Evolutionary conservation across 306 rosid genomes (phyloP).

Genomic region (Sophora flavescens): DNA sequence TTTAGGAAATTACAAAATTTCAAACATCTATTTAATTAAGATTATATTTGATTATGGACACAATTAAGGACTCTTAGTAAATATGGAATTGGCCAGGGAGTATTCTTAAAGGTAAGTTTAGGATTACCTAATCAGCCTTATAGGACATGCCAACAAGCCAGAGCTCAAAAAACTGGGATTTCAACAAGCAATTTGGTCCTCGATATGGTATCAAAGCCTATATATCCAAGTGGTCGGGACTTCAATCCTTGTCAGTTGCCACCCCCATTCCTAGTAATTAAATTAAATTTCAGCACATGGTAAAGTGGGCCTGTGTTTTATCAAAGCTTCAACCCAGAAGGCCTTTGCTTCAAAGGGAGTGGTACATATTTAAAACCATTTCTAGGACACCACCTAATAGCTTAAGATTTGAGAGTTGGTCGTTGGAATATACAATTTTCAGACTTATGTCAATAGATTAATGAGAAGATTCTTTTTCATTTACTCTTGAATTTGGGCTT

Average conservation of each 20-base stretch:
- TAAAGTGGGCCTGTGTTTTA: not conserved
- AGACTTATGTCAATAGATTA: slow-evolving; percentile 26
- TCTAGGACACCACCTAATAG: slow-evolving; percentile 11
- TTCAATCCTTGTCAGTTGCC: not conserved
- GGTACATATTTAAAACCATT: not conserved
- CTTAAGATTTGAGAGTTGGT: not conserved
- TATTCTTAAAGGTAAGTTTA: not conserved
- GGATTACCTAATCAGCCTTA: slow-evolving; percentile 22
- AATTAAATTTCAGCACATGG: not conserved
- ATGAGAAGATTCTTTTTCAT: slow-evolving; percentile 26
- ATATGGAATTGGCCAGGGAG: not conserved
- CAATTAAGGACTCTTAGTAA: too few species aligned
- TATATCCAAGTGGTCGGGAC: not conserved
- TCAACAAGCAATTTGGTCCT: slow-evolving; percentile 5
- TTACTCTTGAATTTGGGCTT: too few species aligned
- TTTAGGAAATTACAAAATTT: slow-evolving; percentile 3
- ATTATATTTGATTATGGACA: slow-evolving; percentile 30
- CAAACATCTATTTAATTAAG: not conserved
- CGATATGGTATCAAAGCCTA: not conserved
- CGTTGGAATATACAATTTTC: not conserved
- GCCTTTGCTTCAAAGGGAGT: not conserved
- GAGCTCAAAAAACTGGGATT: not conserved
- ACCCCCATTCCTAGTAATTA: not conserved
- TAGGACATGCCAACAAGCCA: not conserved
- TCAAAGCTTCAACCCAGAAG: not conserved